These are phyloP conservation scores for Verticillium zaregamsianum DNA, from an alignment of 2,329 filamentous ascomycete species.

Conservation along the genomic window DNA sequence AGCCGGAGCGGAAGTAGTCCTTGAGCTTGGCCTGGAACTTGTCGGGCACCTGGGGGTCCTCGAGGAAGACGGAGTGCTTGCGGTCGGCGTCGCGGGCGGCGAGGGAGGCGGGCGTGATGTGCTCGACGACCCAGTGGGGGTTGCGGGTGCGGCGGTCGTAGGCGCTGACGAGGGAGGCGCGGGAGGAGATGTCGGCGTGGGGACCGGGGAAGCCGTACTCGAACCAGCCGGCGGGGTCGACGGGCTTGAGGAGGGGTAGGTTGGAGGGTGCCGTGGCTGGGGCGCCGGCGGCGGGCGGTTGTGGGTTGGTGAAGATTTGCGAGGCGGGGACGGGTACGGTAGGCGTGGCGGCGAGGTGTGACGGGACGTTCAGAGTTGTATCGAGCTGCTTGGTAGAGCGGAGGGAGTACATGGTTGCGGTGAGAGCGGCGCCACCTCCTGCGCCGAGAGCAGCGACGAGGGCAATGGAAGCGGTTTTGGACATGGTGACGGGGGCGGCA, in stretches of 20 bases:
- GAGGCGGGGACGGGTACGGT: slow-evolving; percentile 50
- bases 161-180: slow-evolving; percentile 74
- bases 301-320: slow-evolving; percentile 41
- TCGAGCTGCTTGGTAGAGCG: slow-evolving; percentile 44
- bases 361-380: slow-evolving; percentile 26
- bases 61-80: slow-evolving; percentile 75
- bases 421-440: slow-evolving; percentile 70
- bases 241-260: slow-evolving; percentile 37
- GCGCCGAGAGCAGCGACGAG: slow-evolving; percentile 73
- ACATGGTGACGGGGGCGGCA: slow-evolving; percentile 51
- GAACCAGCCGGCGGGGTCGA: slow-evolving; percentile 73
- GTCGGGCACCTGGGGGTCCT: slow-evolving; percentile 75
- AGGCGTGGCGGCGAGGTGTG: slow-evolving; percentile 21
- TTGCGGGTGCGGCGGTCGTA: slow-evolving; percentile 91
- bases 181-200: slow-evolving; percentile 73
- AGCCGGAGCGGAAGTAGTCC: slow-evolving; percentile 93
- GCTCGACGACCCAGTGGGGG: slow-evolving; percentile 91
- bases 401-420: slow-evolving; percentile 62
- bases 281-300: slow-evolving; percentile 19
- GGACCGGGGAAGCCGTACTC: slow-evolving; percentile 92
- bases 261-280: slow-evolving; percentile 19
- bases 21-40: slow-evolving; percentile 86
- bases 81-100: slow-evolving; percentile 72
- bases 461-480: slow-evolving; percentile 66
- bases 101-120: slow-evolving; percentile 88